Evolutionary conservation across 2,329 filamentous ascomycete genomes (phyloP), one percentile per base, ranked within the genome.

Genomic region (Scytalidium lignicola): DNA sequence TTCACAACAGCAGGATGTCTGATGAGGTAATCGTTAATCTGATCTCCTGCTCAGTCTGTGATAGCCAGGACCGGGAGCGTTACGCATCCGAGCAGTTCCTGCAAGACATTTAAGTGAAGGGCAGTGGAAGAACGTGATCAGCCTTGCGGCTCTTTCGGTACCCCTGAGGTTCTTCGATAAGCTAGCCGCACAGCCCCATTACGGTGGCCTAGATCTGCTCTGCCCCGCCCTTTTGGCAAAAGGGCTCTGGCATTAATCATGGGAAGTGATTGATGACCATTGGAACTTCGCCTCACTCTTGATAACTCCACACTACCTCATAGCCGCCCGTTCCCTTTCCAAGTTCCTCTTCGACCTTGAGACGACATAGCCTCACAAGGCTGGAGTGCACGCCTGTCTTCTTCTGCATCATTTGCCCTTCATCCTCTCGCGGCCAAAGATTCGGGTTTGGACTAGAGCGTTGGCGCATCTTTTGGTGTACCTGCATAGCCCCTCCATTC

Each of bases 181-280:
- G 19, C 32, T 48, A 37, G 32, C 32, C 32, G 43, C 47, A 49
- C 47, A 45, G 47, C 47, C 47, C 44, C 43, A 44, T 45, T 49
- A 49, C 47, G 47, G 47, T 46, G 43, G 28, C 47, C 43, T 41
- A 41, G 32, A 44, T 44, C 42, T 44, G 13, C 22, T 17, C 8
- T 37, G 42, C 42, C 42, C 42, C 42, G 22, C 42, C 20, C 32
- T 17, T 37, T 28, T 29, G 42, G 13, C n/a, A n/a, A 28, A 29
- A 46, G 17, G 5, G 12, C 12, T 15, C 32, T 13, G 32, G 32
- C n/a, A n/a, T n/a, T 32, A 23, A 46, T n/a, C 20, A 21, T 26
- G 19, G 23, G 23, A 5, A 41, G 29, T 49, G 43, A 23, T 45
- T 8, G 29, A 12, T 21, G 32, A 17, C 7, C 32, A 40, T 47